A percentile compares a stretch with the other conserved stretches of the same genome.
Evolutionary conservation across 345 rosid species (phyloP).

Genomic region (Arabidopsis arenosa): DNA sequence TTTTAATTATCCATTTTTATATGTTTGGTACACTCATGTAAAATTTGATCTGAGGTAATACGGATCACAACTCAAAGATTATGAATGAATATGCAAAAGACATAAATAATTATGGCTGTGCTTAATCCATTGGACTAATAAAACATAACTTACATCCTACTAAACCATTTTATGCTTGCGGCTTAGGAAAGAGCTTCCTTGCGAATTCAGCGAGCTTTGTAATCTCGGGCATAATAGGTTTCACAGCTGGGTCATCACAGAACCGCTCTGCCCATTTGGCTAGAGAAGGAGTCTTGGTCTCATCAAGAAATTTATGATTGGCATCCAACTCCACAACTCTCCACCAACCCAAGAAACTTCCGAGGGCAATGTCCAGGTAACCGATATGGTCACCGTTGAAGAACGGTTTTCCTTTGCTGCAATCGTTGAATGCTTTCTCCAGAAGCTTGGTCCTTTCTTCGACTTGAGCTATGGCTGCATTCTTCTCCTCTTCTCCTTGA

Average conservation of each 20-base stretch:
- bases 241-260: constrained; percentile 63
- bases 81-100: background rate
- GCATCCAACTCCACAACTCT: constrained; percentile 50
- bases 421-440: constrained; percentile 59
- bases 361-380: constrained; percentile 69
- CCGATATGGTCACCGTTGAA: constrained; percentile 77
- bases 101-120: background rate
- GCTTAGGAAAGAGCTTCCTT: constrained; percentile 45
- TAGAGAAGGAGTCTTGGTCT: constrained; percentile 59
- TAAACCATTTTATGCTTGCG: background rate
- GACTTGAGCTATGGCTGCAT: constrained; percentile 43
- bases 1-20: background rate
- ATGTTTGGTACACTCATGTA: background rate
- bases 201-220: constrained; percentile 74
- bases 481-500: constrained; percentile 53
- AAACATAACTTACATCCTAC: background rate
- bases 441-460: constrained; percentile 50
- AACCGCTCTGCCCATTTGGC: constrained; percentile 66
- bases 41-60: background rate
- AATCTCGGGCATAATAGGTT: constrained; percentile 69
- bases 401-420: constrained; percentile 68
- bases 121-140: background rate
- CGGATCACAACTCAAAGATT: background rate
- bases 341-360: constrained; percentile 71
- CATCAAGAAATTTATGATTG: constrained; percentile 51